A percentile compares a stretch with the other conserved stretches of the same genome.
Conservation (phyloP, 306 rosid genomes). For the Medicago arabica region DNA sequence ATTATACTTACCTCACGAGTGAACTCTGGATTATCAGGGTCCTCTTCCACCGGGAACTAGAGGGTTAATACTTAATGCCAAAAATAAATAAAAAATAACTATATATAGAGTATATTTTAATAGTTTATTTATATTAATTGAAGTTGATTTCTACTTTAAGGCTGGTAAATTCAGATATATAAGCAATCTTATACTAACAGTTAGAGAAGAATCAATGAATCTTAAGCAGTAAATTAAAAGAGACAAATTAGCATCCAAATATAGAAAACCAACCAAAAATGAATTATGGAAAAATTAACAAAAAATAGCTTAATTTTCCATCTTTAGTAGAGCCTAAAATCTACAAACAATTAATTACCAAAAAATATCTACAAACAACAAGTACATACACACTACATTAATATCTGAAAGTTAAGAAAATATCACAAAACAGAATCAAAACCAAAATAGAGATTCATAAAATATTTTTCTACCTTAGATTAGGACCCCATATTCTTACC, state of each 20-base stretch:
- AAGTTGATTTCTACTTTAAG: constrained; percentile 7
- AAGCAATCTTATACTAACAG: neutral
- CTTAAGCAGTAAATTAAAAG: neutral
- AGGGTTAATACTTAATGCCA: too few relatives aligned
- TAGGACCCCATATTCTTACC: neutral
- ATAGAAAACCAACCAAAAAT: neutral
- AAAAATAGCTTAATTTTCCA: neutral
- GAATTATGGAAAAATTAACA: neutral
- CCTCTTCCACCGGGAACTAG: too few relatives aligned
- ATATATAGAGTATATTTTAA: neutral
- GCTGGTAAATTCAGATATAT: constrained; percentile 12
- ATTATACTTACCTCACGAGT: too few relatives aligned
- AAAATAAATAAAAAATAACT: neutral
- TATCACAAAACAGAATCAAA: constrained; percentile 10
- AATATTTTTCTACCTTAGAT: neutral
- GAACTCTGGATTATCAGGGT: too few relatives aligned
- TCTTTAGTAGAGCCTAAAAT: constrained; percentile 24
- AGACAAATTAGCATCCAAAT: constrained; percentile 32
- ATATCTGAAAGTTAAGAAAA: neutral
- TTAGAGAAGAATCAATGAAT: neutral
- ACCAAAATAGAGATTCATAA: neutral
- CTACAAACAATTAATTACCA: neutral
- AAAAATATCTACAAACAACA: neutral
- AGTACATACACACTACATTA: constrained; percentile 16
- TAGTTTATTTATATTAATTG: neutral